Base-by-base conservation (phyloP, 2,329 filamentous ascomycete species). In the Pseudocercospora vitis region DNA sequence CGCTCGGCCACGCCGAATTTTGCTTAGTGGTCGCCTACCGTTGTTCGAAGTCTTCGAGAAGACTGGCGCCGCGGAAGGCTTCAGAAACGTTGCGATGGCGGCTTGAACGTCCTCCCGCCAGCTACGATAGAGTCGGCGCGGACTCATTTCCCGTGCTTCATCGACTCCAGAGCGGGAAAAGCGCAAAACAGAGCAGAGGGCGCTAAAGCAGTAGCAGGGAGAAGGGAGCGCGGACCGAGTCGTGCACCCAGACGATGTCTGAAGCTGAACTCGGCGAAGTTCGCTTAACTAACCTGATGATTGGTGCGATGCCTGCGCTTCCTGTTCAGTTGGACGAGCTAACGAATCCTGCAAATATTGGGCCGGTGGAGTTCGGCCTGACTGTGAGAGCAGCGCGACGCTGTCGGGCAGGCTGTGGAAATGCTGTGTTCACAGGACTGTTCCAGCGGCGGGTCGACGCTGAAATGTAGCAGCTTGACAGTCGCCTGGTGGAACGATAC, bases 291-390 rank as follows among this genome's bases (percentile, higher is more conserved):
- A n/a, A 14, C 12, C 23, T 21, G 26, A 23, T 53, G 50, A 61
- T 59, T 59, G 56, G 58, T 29, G 29, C 47, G 48, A 52, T 33
- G 39, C n/a, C 29, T 48, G 33, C 39, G 42, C 39, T 47, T 23
- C 28, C 44, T 29, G 42, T 28, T 56, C 37, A 48, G 48, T 49
- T 31, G 40, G 48, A 28, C 52, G 50, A 51, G 52, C 56, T 57
- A 61, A 42, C 23, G 46, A 55, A 61, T 58, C 56, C 58, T 57
- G 54, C 53, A 35, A 57, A 52, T 61, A 55, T 56, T 56, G 48
- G 40, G 47, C 31, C 37, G 28, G 50, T 55, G 52, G 46, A 39
- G 49, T 55, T 47, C 45, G 47, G 47, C 45, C 44, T 49, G 33
- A 46, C 28, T 31, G 40, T 21, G 46, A 46, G 44, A 18, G 24